Conservation (phyloP, 192 early-diverging fungal genomes). For the Endogone sp. region DNA sequence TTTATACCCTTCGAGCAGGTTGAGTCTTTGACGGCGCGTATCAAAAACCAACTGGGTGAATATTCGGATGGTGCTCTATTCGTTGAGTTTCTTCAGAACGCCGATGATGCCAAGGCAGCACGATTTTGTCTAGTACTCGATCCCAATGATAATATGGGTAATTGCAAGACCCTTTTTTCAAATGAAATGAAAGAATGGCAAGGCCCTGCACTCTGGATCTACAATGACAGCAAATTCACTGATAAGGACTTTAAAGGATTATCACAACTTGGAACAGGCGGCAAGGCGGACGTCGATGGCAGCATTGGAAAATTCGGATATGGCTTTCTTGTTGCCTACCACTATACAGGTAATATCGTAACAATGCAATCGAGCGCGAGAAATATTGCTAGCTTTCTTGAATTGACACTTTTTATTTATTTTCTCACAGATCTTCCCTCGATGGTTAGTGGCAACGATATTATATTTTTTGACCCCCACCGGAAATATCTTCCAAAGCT, state of each 20-base stretch:
- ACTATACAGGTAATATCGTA: conserved; percentile 9
- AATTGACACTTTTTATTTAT: no score
- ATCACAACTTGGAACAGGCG: conserved; percentile 11
- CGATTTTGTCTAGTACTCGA: conserved; percentile 23
- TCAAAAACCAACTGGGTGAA: conserved; percentile 24
- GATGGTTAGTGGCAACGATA: conserved; percentile 20
- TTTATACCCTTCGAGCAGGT: conserved; percentile 12
- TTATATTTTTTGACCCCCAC: conserved; percentile 27
- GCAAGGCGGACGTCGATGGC: conserved; percentile 12
- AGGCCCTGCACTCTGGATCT: conserved; percentile 28
- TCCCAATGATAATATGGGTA: no score
- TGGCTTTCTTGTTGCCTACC: conserved; percentile 28
- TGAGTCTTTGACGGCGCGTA: conserved; percentile 17
- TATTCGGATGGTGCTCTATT: conserved; percentile 22
- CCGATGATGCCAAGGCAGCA: conserved; percentile 30
- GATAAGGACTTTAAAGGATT: conserved; percentile 14
- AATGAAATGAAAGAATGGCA: conserved; percentile 24
- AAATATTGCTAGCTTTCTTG: conserved; percentile 7
- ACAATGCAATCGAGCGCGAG: not conserved
- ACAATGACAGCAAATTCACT: conserved; percentile 23
- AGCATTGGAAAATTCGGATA: conserved; percentile 29
- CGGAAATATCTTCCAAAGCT: conserved; percentile 1
- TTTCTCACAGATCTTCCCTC: conserved; percentile 27
- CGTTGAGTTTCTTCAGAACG: conserved; percentile 34
- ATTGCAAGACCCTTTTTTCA: conserved; percentile 8